These are phyloP conservation scores for Chaetomiaceae sp. DNA, from an alignment of 2,329 filamentous ascomycete genomes.

Conservation along the genomic window DNA sequence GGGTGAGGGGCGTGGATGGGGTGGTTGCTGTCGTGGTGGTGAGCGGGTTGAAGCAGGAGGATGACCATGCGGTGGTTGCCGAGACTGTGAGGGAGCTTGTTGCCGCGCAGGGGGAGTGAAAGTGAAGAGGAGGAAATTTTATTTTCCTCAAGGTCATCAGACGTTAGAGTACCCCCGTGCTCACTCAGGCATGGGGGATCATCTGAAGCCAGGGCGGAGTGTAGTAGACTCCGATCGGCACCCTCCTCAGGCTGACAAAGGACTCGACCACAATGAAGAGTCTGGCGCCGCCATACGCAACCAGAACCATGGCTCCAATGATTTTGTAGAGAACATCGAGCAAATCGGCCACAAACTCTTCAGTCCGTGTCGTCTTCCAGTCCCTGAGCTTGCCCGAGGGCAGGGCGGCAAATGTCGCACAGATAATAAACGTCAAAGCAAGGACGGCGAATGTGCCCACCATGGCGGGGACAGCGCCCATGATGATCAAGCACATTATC, in stretches of 20 bases:
- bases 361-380: too few species aligned
- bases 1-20: background rate
- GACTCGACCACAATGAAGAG: background rate
- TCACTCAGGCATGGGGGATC: background rate
- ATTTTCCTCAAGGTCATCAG: too few species aligned
- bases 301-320: background rate
- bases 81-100: slow-evolving; percentile 3
- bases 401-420: too few species aligned
- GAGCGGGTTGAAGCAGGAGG: slow-evolving; percentile 11
- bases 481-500: background rate
- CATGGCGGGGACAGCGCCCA: background rate
- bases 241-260: background rate
- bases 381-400: too few species aligned
- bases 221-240: background rate
- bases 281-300: background rate
- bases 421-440: too few species aligned
- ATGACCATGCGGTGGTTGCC: slow-evolving; percentile 5
- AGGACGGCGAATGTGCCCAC: background rate
- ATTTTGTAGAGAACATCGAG: background rate
- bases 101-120: background rate
- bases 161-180: too few species aligned
- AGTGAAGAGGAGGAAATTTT: background rate
- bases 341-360: background rate
- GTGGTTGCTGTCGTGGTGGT: slow-evolving; percentile 8
- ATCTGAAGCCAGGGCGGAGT: background rate